Conservation (phyloP, 352 stramenopile species). For the Phytopythium boreale region DNA sequence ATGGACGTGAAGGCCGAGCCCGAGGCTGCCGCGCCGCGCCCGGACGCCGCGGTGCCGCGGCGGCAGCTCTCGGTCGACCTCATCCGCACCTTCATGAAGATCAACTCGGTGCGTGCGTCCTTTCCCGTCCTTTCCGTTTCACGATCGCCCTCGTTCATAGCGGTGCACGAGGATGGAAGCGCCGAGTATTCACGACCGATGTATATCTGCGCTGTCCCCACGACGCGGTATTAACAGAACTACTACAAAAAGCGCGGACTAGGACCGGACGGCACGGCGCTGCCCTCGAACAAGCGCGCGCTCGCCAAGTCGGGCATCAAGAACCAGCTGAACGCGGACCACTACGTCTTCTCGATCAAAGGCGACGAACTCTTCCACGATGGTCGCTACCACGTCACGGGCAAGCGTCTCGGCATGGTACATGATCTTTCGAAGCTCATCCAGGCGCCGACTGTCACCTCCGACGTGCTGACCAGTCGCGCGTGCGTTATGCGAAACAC, state of each 20-base stretch:
- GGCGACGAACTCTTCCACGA: conserved; percentile 77
- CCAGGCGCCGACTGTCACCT: background rate
- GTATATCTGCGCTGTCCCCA: conserved; percentile 4
- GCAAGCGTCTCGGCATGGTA: conserved; percentile 75
- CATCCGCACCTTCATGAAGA: conserved; percentile 97
- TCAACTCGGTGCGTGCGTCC: conserved; percentile 89
- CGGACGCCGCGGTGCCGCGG: conserved; percentile 35
- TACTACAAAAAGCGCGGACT: conserved; percentile 81
- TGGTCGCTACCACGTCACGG: conserved; percentile 67
- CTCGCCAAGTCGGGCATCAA: conserved; percentile 31
- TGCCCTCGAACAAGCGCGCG: conserved; percentile 62
- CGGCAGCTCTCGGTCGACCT: conserved; percentile 89
- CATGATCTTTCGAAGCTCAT: background rate
- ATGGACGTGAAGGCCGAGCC: conserved; percentile 22
- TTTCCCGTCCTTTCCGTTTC: conserved; percentile 5
- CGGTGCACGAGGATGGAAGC: background rate
- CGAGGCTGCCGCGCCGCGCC: conserved; percentile 17
- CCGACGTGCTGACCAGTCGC: conserved; percentile 12
- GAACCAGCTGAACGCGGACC: conserved; percentile 21
- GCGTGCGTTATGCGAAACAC: conserved; percentile 5
- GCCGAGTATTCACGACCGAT: too few species aligned
- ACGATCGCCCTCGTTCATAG: too few species aligned
- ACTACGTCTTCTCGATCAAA: conserved; percentile 52
- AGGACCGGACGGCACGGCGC: conserved; percentile 33
- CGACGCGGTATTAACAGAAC: conserved; percentile 35